Conservation (phyloP, 2,329 filamentous ascomycete species). For the Aphanocladium album region DNA sequence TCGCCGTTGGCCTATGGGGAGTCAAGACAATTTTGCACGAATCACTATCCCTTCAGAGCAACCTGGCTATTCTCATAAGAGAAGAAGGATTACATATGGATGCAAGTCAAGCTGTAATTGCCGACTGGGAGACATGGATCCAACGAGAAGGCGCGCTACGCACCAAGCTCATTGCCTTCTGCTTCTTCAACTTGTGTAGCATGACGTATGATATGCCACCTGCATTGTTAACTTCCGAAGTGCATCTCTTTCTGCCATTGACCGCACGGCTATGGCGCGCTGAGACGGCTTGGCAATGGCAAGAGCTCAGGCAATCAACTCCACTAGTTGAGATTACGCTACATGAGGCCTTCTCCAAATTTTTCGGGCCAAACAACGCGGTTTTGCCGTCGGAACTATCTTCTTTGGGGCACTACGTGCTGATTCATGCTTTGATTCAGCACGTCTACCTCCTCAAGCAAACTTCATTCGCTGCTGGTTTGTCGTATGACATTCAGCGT, state of each 20-base stretch:
- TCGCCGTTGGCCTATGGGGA: conserved; percentile 57
- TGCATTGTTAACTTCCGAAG: conserved; percentile 52
- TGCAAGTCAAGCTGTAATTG: conserved; percentile 38
- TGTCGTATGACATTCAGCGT: conserved; percentile 45
- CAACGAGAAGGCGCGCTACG: conserved; percentile 51
- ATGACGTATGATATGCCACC: conserved; percentile 58
- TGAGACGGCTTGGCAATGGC: conserved; percentile 55
- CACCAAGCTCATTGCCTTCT: conserved; percentile 57
- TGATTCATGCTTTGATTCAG: conserved; percentile 68
- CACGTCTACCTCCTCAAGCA: conserved; percentile 67
- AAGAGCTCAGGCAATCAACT: conserved; percentile 49
- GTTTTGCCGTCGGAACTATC: conserved; percentile 47
- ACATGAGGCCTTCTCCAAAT: conserved; percentile 51
- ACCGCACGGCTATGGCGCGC: conserved; percentile 54
- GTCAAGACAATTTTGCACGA: conserved; percentile 57
- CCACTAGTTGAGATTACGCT: conserved; percentile 48
- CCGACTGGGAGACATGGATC: conserved; percentile 57
- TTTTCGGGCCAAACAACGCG: conserved; percentile 48
- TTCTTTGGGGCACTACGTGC: conserved; percentile 62
- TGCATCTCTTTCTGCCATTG: conserved; percentile 51
- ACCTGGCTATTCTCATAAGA: conserved; percentile 52
- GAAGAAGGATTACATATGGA: conserved; percentile 52
- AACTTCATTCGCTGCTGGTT: conserved; percentile 47
- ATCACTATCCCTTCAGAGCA: conserved; percentile 54
- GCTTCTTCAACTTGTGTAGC: conserved; percentile 59